Evolutionary conservation across 2,329 filamentous ascomycete genomes (phyloP), one percentile per base, ranked within the genome.

Genomic region (Hypoxylon sp.): DNA sequence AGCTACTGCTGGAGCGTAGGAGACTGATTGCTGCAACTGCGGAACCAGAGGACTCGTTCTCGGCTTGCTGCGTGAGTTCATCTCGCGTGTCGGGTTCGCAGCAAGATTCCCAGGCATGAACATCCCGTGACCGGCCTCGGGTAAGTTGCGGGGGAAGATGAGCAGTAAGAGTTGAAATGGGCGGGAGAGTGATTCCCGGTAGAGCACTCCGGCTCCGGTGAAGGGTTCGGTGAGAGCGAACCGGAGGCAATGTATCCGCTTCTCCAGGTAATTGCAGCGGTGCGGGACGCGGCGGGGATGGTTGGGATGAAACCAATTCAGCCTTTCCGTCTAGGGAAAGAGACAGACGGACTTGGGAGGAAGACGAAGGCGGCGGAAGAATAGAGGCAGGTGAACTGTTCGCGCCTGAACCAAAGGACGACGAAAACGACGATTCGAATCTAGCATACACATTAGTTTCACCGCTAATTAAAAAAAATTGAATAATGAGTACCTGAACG

Each of bases 291-390:
- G 91, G 93, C 2, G 92, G 91, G 2, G 91, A 91, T 30, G 86
- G 84, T 69, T 91, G 88, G 68, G 90, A 86, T 60, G 91, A 89
- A 21, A 94, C 88, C 56, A 98, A 85, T 74, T 95, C 91, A n/a
- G 95, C 95, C 76, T 94, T 95, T 72, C 95, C 95, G 75, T 98
- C 93, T 32, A 94, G 86, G 17, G 93, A 96, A 75, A 96, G 89
- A 1, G 93, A 93, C 28, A 98, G 85, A 52, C 93, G 90, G 63
- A 97, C 86, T 28, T 87, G 86, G 52, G 87, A 87, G 2, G 78
- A 75, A n/a, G 83, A 80, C 51, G 80, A 80, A 52, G 77, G 79
- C 52, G 78, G 75, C 58, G 81, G 76, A 13, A 81, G 76, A 51
- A 79, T 59, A 11, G 76, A 67, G 13, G 69, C 64, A 1, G 83